Evolutionary conservation across 1,284 basidiomycete genomes (phyloP), one percentile per base, ranked within the genome.

Genomic region (Takashimella tepidaria): DNA sequence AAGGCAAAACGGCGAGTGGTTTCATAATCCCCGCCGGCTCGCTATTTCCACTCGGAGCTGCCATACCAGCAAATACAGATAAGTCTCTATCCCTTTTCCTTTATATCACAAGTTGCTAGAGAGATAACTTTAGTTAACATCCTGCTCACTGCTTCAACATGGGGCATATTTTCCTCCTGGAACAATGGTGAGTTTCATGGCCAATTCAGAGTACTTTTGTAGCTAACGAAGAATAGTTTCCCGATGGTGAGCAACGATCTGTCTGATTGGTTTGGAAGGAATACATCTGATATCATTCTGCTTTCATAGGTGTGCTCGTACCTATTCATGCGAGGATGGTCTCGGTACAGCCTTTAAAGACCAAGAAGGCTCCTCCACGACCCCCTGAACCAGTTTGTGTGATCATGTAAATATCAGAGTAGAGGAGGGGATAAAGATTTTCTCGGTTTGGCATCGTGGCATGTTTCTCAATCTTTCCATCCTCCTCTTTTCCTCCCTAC

Each of bases 311-410:
- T 25, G 68, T 68, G 2, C 53, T 70, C 16, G 65, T 67, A 4
- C 66, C 67, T 0, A 70, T 70, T 10, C 68, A 70, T 49, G 66
- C 66, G 5, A 47, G 68, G 25, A 68, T 70, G 66, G 68, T 70
- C 1, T 64, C 61, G 5, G 68, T 70, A 0, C 68, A 70, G 46
- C 68, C 68, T 23, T 55, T 70, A 13, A 37, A 59, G 43, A 69
- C 63, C 3, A 10, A 25, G 6, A 55, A 59, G 19, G 41, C 55
- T 3, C 2, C 11, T 19, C 22, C 41, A 3, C 20, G 26, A 16
- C 40, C 56, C 4, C 25, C 58, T 4, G 64, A 66, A 44, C 22
- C 60, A 20, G 55, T 55, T 5, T 66, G 64, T 43, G 27, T 27
- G 19, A 60, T 66, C 40, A 55, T 55, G 55, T 63, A 52, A 45